Conservation (phyloP, 164 flowering plant genomes). For the Sedum album region DNA sequence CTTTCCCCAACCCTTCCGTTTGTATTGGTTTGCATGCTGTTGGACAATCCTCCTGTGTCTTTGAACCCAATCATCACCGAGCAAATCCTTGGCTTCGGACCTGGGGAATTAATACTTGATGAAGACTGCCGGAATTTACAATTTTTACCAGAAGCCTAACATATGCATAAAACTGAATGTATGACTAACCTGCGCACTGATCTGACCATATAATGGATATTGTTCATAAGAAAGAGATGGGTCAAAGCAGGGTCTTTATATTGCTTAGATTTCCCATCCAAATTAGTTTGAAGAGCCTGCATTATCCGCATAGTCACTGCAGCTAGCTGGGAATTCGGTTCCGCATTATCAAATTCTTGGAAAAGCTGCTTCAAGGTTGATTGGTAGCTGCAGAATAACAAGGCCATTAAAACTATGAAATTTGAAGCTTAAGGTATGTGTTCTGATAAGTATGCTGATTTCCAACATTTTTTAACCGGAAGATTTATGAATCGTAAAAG, state of each 20-base stretch:
- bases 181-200: constrained; percentile 41
- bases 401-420: not conserved
- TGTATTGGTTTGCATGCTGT: constrained; percentile 75
- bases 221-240: constrained; percentile 91
- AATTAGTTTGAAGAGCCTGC: constrained; percentile 92
- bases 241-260: constrained; percentile 84
- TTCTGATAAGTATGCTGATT: not conserved
- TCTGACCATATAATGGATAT: constrained; percentile 96
- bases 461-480: not conserved
- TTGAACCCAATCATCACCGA: constrained; percentile 85
- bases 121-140: not conserved
- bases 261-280: constrained; percentile 97
- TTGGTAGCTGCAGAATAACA: constrained; percentile 4
- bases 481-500: constrained; percentile 3
- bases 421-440: not conserved
- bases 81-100: constrained; percentile 67
- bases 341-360: not conserved
- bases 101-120: constrained; percentile 15
- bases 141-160: not conserved
- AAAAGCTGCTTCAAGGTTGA: constrained; percentile 10
- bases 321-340: constrained; percentile 49
- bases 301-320: constrained; percentile 76
- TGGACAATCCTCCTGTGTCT: constrained; percentile 64
- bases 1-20: constrained; percentile 66
- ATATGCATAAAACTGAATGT: not conserved